Evolutionary conservation across 2,329 filamentous ascomycete genomes (phyloP).

Genomic region (Colletotrichum abscissum): DNA sequence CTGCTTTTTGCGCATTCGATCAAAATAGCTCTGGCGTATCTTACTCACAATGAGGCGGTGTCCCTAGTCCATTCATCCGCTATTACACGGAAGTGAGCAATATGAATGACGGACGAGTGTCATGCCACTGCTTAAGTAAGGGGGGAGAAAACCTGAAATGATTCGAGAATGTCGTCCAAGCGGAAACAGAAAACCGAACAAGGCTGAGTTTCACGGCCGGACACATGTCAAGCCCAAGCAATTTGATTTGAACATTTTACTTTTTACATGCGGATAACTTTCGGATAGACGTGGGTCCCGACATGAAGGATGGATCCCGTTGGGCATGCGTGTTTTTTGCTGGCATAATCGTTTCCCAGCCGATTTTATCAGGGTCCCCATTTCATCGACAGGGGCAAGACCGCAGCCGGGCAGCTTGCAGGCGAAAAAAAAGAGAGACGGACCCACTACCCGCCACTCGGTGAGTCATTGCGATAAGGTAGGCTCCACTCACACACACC

Average conservation of each 20-base stretch:
- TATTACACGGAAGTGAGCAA: neutral
- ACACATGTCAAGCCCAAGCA: conserved; percentile 13
- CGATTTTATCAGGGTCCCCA: conserved; percentile 3
- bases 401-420: neutral
- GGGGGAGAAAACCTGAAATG: neutral
- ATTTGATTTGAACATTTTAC: conserved; percentile 3
- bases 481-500: neutral
- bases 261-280: too few species aligned
- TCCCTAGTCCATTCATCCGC: neutral
- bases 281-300: neutral
- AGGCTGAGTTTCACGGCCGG: neutral
- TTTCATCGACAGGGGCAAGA: neutral
- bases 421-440: neutral
- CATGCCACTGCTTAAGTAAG: neutral
- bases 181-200: neutral
- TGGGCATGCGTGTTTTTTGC: neutral
- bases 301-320: too few species aligned
- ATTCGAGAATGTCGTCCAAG: neutral
- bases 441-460: conserved; percentile 13
- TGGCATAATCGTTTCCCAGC: conserved; percentile 3
- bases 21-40: neutral
- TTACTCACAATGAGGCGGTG: neutral
- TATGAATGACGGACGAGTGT: neutral
- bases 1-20: neutral
- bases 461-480: conserved; percentile 17